Percentiles rank a stretch among this genome's conserved stretches.
Evolutionary conservation across 73 alveolate genomes (phyloP).

Genomic region (Uronychia setigera): DNA sequence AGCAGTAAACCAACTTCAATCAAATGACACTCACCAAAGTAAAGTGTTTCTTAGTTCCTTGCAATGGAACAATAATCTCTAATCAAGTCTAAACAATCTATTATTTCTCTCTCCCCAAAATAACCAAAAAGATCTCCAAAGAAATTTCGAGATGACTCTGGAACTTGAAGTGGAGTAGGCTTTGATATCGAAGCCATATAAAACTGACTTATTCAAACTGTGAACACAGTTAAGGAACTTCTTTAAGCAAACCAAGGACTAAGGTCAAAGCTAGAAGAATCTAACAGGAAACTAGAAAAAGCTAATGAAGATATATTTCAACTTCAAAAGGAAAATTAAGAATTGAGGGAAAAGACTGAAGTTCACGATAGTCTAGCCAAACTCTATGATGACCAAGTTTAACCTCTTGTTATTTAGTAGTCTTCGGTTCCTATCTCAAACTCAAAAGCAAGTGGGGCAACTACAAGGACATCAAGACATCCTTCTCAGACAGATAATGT

Average conservation of each 20-base stretch:
- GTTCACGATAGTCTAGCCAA: conserved; percentile 18
- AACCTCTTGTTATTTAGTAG: not conserved
- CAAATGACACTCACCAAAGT: not conserved
- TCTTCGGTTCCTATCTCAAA: not conserved
- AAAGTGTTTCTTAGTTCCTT: too few species aligned
- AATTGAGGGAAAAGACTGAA: conserved; percentile 57
- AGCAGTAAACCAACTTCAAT: conserved; percentile 1
- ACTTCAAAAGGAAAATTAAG: conserved; percentile 43
- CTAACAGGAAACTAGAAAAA: not conserved
- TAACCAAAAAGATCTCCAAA: not conserved
- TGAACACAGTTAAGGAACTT: conserved; percentile 66
- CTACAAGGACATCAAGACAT: too few species aligned
- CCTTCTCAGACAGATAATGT: too few species aligned
- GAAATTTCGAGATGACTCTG: too few species aligned
- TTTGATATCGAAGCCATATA: not conserved
- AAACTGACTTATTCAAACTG: conserved; percentile 45
- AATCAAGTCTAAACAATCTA: not conserved
- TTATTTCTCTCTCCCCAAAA: not conserved
- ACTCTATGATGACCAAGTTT: not conserved
- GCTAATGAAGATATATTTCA: conserved; percentile 30
- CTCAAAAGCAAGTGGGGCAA: not conserved
- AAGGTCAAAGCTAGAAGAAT: conserved; percentile 44
- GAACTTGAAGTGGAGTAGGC: too few species aligned
- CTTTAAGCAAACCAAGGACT: conserved; percentile 57
- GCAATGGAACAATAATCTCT: too few species aligned